A percentile compares a stretch with the other conserved stretches of the same genome.
phyloP scores from a whole-genome alignment of 352 stramenopile species.

The Globisporangium uncinulatum region DNA sequence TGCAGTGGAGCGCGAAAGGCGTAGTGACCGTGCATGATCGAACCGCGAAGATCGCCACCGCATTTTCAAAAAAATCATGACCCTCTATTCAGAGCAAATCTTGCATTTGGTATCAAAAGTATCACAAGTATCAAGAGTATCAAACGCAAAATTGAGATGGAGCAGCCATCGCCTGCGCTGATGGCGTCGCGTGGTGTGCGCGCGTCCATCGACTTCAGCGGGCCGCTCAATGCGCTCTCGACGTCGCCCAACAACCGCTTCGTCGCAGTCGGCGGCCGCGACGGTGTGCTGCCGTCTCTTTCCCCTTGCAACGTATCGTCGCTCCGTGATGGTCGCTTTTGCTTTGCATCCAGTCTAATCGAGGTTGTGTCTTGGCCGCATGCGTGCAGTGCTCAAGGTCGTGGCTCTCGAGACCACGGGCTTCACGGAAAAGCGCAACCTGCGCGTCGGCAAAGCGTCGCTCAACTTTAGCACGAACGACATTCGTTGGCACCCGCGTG shows the following conservation, averaged over 20 bases:
- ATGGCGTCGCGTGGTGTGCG: slow-evolving; percentile 55
- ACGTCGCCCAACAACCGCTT: slow-evolving; percentile 79
- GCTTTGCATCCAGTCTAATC: background rate
- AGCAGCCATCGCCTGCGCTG: slow-evolving; percentile 25
- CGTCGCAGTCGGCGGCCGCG: slow-evolving; percentile 78
- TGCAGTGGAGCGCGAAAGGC: background rate
- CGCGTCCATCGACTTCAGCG: slow-evolving; percentile 84
- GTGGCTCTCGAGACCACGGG: slow-evolving; percentile 68
- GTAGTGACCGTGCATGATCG: background rate
- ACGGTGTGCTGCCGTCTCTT: slow-evolving; percentile 47
- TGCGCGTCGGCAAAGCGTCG: slow-evolving; percentile 77
- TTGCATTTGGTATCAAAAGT: background rate
- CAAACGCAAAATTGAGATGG: too few relatives aligned
- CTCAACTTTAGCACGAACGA: slow-evolving; percentile 89
- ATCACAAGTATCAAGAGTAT: background rate
- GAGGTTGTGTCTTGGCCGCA: background rate
- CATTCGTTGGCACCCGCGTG: slow-evolving; percentile 86
- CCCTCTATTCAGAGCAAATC: background rate
- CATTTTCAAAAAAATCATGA: background rate
- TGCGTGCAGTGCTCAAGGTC: slow-evolving; percentile 84
- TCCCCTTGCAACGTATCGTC: too few relatives aligned
- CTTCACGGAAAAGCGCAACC: slow-evolving; percentile 81
- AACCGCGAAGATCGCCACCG: background rate
- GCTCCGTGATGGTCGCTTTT: background rate
- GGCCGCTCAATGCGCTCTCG: slow-evolving; percentile 77